These are phyloP conservation scores for Hericium alpestre DNA, from an alignment of 768 basidiomycete genomes.

Conservation along the genomic window DNA sequence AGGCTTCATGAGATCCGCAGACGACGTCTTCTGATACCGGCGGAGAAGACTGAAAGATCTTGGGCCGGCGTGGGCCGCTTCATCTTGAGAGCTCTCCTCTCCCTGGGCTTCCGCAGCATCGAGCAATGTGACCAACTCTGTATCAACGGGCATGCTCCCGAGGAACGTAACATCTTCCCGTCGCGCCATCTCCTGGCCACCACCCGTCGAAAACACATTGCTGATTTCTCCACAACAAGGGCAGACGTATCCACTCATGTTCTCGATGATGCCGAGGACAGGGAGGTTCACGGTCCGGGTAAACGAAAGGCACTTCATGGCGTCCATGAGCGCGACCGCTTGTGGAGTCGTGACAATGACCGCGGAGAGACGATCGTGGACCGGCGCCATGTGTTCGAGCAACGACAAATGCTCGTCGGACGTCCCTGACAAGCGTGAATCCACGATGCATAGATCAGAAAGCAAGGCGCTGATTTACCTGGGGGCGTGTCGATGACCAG, in stretches of 20 bases:
- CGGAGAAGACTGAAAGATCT: conserved; percentile 42
- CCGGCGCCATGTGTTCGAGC: conserved; percentile 83
- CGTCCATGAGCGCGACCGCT: conserved; percentile 90
- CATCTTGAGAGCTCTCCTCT: conserved; percentile 8
- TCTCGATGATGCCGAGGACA: conserved; percentile 88
- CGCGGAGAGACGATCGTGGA: conserved; percentile 67
- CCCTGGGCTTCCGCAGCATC: conserved; percentile 42
- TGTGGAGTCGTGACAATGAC: conserved; percentile 96
- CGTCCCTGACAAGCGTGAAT: conserved; percentile 52
- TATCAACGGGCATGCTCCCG: conserved; percentile 87
- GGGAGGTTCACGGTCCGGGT: conserved; percentile 79
- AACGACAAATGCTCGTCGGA: conserved; percentile 97
- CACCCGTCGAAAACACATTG: conserved; percentile 90
- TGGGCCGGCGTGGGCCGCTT: conserved; percentile 13
- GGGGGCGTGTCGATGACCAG: conserved; percentile 95
- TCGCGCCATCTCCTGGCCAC: conserved; percentile 80
- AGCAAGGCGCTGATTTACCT: conserved; percentile 38
- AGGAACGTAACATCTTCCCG: conserved; percentile 67
- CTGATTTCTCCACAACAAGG: conserved; percentile 94
- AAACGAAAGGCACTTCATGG: conserved; percentile 93
- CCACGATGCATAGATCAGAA: background rate
- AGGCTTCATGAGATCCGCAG: conserved; percentile 53
- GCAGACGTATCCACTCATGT: conserved; percentile 98
- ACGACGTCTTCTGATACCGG: conserved; percentile 57
- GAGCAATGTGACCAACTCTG: conserved; percentile 75